Base-by-base conservation (phyloP, 2,329 filamentous ascomycete genomes). In the Zymoseptoria ardabiliae region DNA sequence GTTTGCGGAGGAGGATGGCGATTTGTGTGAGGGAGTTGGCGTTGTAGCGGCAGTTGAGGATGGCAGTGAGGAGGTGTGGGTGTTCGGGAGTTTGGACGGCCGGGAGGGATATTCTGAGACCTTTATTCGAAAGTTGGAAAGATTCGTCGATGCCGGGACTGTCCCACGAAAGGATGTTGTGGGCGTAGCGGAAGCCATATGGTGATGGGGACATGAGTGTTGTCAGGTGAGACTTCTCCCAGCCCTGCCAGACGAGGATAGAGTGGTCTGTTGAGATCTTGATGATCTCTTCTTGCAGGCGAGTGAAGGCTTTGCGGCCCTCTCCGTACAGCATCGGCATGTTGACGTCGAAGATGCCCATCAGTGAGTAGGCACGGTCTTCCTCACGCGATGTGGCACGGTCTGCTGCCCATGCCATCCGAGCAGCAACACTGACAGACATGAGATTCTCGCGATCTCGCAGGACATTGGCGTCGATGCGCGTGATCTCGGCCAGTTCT, bases 201-300 rank as follows among this genome's bases (percentile, higher is more conserved):
- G 62, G 60, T 6, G 64, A 65, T 0, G 62, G 62, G 1, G 62
- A 57, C n/a, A 65, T 58, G 19, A 65, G 62, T 30, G 61, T 54
- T 10, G 56, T 60, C 17, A 57, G 53, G 52, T 64, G 62, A 20
- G 57, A 56, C 45, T 61, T 35, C n/a, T 65, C 57, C 60, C 62
- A 65, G 25, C 60, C 64, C 45, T 64, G 63, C 67, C 68, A 69
- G 3, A 61, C 65, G 21, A 68, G 59, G 10, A 66, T 66, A 3
- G 59, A 63, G 9, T 63, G 63, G 41, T 69, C 67, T 30, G 65
- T 64, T 22, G 65, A 65, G 20, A 53, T 61, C 28, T 59, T 63
- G 48, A 69, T 66, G 50, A 68, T 67, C 55, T 67, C 66, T 54
- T 69, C 66, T 63, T 69, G 66, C 2, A 69, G 60, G n/a, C 67